These are phyloP conservation scores for Hymenotorrendiella dingleyae DNA, from an alignment of 2,329 filamentous ascomycete genomes.

Conservation along the genomic window DNA sequence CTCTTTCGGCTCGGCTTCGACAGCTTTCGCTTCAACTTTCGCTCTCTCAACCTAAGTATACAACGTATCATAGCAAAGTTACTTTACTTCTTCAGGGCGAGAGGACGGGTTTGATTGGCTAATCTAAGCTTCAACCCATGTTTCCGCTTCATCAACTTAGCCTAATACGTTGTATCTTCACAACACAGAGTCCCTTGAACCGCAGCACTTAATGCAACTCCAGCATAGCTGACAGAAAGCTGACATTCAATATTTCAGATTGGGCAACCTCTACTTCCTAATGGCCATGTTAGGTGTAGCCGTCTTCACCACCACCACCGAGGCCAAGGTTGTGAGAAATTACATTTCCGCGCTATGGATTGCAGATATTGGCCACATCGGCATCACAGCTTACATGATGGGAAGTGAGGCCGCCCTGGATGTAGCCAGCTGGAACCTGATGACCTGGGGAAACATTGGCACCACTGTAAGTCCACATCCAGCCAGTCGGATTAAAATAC, in stretches of 20 bases:
- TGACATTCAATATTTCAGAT: slow-evolving; percentile 42
- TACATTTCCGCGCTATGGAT: slow-evolving; percentile 60
- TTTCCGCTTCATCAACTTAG: too few species aligned
- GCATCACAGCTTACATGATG: slow-evolving; percentile 52
- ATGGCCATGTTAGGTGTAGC: slow-evolving; percentile 58
- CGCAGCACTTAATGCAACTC: too few species aligned
- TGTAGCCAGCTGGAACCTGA: slow-evolving; percentile 57
- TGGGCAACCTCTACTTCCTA: slow-evolving; percentile 65
- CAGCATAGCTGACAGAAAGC: too few species aligned
- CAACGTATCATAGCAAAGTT: too few species aligned
- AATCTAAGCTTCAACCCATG: too few species aligned
- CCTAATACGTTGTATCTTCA: too few species aligned
- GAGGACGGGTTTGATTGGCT: too few species aligned
- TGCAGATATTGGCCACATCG: slow-evolving; percentile 64
- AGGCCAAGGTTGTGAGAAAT: slow-evolving; percentile 58
- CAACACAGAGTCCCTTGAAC: too few species aligned
- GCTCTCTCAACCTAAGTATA: too few species aligned
- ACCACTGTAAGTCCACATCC: slow-evolving; percentile 44
- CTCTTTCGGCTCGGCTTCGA: neutral
- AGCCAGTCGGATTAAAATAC: neutral
- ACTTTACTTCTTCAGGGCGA: too few species aligned
- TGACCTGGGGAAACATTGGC: slow-evolving; percentile 69
- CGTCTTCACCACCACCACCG: slow-evolving; percentile 57
- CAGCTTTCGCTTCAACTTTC: neutral
- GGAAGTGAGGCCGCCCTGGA: slow-evolving; percentile 49